phyloP scores from a whole-genome alignment of 2,329 filamentous ascomycete species.

The Monilinia aucupariae region DNA sequence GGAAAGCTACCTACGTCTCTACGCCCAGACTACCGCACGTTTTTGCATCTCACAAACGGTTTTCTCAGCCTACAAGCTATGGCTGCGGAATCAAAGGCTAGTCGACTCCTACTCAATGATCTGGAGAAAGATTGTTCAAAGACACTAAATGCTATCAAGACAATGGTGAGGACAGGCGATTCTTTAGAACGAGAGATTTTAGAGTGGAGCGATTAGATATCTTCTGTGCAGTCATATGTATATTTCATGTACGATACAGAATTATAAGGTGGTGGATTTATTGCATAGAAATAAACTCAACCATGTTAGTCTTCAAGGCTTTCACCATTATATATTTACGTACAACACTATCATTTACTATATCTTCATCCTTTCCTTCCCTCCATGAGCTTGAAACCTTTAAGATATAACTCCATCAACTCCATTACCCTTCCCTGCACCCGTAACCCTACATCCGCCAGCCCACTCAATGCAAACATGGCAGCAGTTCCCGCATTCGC shows the following conservation, averaged over 20 bases:
- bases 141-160: constrained; percentile 31
- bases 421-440: constrained; percentile 20
- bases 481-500: constrained; percentile 26
- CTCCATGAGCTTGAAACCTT: not conserved
- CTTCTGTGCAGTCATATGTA: not conserved
- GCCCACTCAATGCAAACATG: constrained; percentile 25
- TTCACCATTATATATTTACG: not conserved
- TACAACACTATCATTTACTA: not conserved
- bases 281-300: constrained; percentile 4
- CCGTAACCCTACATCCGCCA: constrained; percentile 29
- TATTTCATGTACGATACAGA: not conserved
- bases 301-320: not conserved
- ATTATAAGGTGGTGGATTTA: not conserved
- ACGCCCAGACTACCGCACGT: constrained; percentile 30
- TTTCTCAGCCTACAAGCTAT: constrained; percentile 30
- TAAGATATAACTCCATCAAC: constrained; percentile 2
- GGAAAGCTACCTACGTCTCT: constrained; percentile 23
- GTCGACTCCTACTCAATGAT: constrained; percentile 26
- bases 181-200: constrained; percentile 26
- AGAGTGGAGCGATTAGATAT: not conserved
- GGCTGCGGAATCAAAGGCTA: constrained; percentile 28
- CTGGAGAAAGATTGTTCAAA: constrained; percentile 31
- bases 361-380: not conserved
- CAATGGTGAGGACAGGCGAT: constrained; percentile 30
- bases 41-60: constrained; percentile 31